phyloP scores from a whole-genome alignment of 495 filamentous ascomycete species.

The Bombardia bombarda region DNA sequence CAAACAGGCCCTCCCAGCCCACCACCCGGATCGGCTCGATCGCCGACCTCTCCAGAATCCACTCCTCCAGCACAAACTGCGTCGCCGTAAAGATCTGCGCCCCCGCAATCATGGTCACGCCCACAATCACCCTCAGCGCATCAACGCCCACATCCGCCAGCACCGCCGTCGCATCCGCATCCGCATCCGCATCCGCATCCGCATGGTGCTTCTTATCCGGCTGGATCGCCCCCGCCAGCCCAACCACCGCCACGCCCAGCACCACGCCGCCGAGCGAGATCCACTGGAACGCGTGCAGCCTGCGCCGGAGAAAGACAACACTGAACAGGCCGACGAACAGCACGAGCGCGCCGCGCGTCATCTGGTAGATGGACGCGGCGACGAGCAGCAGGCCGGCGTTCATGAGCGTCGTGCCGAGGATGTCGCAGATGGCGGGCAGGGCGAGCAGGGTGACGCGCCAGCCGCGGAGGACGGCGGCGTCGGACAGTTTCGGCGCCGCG shows the following conservation, averaged over 20 bases:
- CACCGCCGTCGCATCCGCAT: conserved; percentile 12
- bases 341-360: conserved; percentile 91
- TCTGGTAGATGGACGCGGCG: conserved; percentile 93
- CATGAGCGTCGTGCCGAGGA: conserved; percentile 91
- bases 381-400: conserved; percentile 92
- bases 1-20: conserved; percentile 93
- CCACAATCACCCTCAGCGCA: conserved; percentile 65
- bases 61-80: conserved; percentile 94
- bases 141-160: conserved; percentile 35
- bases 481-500: conserved; percentile 8
- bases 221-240: conserved; percentile 76
- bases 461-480: conserved; percentile 53
- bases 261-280: conserved; percentile 79
- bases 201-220: conserved; percentile 50
- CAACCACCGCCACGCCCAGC: conserved; percentile 79
- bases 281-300: conserved; percentile 81
- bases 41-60: conserved; percentile 79
- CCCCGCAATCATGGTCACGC: conserved; percentile 79
- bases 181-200: conserved; percentile 18
- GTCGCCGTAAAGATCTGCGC: conserved; percentile 95
- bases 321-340: conserved; percentile 94
- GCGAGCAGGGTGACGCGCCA: conserved; percentile 70
- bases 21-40: conserved; percentile 88
- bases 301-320: conserved; percentile 76
- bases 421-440: conserved; percentile 86